Base-by-base conservation (phyloP, 179 eudicot genomes). In the Gypsophila paniculata region DNA sequence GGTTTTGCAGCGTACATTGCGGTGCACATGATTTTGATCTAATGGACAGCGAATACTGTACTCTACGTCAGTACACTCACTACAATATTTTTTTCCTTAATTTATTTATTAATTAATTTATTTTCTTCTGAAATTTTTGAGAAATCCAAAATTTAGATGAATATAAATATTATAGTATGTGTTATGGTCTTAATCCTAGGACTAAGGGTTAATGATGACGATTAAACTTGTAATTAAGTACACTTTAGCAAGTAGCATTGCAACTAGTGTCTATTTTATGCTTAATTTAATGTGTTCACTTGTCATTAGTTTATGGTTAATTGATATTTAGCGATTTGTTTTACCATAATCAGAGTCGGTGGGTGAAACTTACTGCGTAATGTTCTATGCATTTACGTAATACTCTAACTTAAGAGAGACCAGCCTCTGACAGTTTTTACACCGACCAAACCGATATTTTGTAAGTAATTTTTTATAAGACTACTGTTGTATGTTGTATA, bases 21-120 rank as follows among this genome's bases (percentile, higher is more conserved):
- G 81, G 81, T 10, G 75, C 78, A 78, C 81, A 78, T 78, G 81
- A 74, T 65, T 69, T 70, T 74, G 81, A 78, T 78, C 81, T 46
- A 74, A 39, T 42, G 21, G 68, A 78, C 81, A 78, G 75, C 81
- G 71, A 74, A 64, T 46, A 70, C 72, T 74, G 75, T 70, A 57
- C 60, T 73, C 63, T 48, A 69, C 74, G 48, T 54, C 80, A 73
- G 70, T 48, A 78, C 44, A 18, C 51, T 68, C 68, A 39, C 73
- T 68, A 12, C 49, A 29, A n/a, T 46, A 17, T 58, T 15, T 14
- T 26, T 5, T 34, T 55, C 29, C 29, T 58, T 32, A 60, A 13
- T 59, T 52, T 13, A 51, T 2, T 36, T 36, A 36, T 36, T 36
- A 2, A 36, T 36, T 42, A 42, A 42, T 42, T 42, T 29, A 29